Base-by-base conservation (phyloP, 176 grass and related monocot species). In the Rhynchospora breviuscula region DNA sequence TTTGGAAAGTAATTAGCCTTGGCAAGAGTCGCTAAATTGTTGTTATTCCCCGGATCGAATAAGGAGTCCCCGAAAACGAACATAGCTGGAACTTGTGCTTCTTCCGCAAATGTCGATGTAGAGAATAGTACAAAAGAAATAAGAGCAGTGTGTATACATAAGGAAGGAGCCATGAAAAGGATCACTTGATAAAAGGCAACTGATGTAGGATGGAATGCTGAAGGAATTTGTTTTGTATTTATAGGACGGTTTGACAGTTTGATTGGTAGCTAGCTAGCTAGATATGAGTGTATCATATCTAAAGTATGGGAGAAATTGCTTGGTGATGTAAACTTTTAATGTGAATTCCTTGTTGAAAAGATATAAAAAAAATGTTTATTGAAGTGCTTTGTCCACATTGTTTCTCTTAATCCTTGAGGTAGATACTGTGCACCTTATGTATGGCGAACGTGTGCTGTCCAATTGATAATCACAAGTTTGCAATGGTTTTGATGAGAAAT, bases 1-100 rank as follows among this genome's bases (percentile, higher is more conserved):
- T 89, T 53, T 6, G 83, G 83, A 59, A 72, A 89, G 65, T 85
- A 89, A 75, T 89, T 77, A 14, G 87, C 87, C 63, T 85, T 89
- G 10, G 87, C 87, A 21, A 89, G 45, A 3, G 87, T 82, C 11
- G 53, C 33, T 13, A 89, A 73, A 54, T 89, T 46, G 26, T 85
- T 89, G 47, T 89, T 89, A 40, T 89, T 89, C 75, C 87, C 87
- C 0, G 87, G 66, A 63, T 89, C 87, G 2, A 59, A 4, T 52
- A 89, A 77, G 3, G 83, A 89, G 56, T 89, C 83, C 1, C 87
- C 83, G 10, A 89, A 85, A 40, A 80, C 81, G 7, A 88, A 84
- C 81, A 88, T 80, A 1, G 87, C 87, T 5, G 87, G 81, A 10
- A 84, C 23, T 84, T 78, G 59, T 40, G 79, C 59, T 66, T 82